Evolutionary conservation across 2,329 filamentous ascomycete genomes (phyloP).

Genomic region (Exophiala spinifera): DNA sequence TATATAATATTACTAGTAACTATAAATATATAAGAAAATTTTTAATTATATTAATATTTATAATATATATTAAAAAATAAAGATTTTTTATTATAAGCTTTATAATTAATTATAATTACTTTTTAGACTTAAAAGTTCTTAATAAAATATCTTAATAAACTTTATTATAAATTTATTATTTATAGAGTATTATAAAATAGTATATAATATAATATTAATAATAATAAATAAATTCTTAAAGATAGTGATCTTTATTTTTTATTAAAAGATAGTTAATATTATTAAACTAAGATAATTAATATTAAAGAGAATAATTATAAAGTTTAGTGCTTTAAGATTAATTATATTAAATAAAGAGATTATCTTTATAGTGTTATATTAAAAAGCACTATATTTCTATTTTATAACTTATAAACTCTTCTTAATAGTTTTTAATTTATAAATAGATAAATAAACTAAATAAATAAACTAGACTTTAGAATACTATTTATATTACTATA

Average conservation of each 20-base stretch:
- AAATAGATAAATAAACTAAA: constrained; percentile 13
- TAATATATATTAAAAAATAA: constrained; percentile 9
- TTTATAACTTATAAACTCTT: constrained; percentile 10
- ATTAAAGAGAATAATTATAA: constrained; percentile 9
- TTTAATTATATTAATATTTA: constrained; percentile 6
- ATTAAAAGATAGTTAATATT: constrained; percentile 1
- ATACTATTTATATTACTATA: constrained; percentile 10
- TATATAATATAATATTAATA: constrained; percentile 12
- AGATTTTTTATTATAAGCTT: constrained; percentile 2
- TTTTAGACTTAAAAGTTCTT: neutral
- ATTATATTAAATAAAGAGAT: constrained; percentile 11
- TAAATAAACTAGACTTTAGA: constrained; percentile 12
- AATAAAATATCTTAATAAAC: constrained; percentile 9
- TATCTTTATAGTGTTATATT: constrained; percentile 12
- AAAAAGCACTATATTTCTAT: constrained; percentile 1
- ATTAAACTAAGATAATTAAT: constrained; percentile 9
- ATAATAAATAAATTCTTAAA: constrained; percentile 10
- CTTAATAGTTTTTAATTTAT: constrained; percentile 10
- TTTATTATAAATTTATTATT: constrained; percentile 12
- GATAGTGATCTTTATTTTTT: constrained; percentile 4
- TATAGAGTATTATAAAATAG: constrained; percentile 1
- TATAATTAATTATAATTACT: constrained; percentile 3
- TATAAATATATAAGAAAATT: constrained; percentile 5
- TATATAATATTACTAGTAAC: constrained; percentile 6
- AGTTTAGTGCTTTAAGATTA: constrained; percentile 5